phyloP scores from a whole-genome alignment of 1,139 yeast genomes.

The Pichia sp. region DNA sequence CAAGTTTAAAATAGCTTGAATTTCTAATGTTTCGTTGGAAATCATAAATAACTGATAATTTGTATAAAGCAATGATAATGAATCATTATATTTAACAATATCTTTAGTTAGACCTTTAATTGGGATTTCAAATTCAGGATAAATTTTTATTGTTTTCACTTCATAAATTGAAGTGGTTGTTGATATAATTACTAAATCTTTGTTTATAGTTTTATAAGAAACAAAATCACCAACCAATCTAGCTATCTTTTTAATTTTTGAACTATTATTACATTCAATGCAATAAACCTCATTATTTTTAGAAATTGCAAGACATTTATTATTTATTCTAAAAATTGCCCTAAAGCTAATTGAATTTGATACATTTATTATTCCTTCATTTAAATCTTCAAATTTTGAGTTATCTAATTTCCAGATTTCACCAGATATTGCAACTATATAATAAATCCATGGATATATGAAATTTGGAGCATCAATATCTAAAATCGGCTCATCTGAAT shows the following conservation, averaged over 20 bases:
- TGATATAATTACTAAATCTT: neutral
- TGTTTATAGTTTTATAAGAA: neutral
- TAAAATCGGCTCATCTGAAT: neutral
- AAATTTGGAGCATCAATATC: neutral
- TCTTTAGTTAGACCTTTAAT: neutral
- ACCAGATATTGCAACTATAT: neutral
- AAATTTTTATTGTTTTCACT: neutral
- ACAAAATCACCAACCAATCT: neutral
- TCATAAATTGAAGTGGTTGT: neutral
- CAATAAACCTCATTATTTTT: too few species aligned
- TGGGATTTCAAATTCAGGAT: neutral
- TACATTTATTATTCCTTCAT: too few species aligned
- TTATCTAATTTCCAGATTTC: neutral
- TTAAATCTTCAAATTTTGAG: too few species aligned
- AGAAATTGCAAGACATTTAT: neutral
- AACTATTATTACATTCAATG: too few species aligned
- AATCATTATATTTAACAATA: neutral
- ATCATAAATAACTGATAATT: neutral
- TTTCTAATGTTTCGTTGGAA: neutral
- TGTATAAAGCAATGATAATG: neutral
- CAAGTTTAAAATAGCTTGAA: neutral
- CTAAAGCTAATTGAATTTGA: neutral
- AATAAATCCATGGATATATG: neutral
- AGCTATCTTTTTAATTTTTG: too few species aligned
- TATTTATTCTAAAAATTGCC: neutral